phyloP scores from a whole-genome alignment of 192 early-diverging fungal genomes.

The Coemansia asiatica region DNA sequence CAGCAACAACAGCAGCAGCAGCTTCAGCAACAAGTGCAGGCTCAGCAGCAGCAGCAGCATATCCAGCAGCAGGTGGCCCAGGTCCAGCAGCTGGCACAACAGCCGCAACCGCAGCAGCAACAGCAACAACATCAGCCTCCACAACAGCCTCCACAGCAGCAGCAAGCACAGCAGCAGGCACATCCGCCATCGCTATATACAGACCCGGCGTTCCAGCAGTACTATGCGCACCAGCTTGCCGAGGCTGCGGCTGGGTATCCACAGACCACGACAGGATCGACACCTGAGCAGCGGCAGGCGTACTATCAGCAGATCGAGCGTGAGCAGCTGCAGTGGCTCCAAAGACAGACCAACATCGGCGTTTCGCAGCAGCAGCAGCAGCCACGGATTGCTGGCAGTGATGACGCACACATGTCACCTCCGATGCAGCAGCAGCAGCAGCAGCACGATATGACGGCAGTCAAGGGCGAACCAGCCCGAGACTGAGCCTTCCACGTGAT shows the following conservation, averaged over 20 bases:
- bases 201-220: slow-evolving; percentile 45
- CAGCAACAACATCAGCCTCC: slow-evolving; percentile 4
- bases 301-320: slow-evolving; percentile 57
- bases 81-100: background rate
- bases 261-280: slow-evolving; percentile 23
- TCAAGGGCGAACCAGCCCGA: slow-evolving; percentile 13
- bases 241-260: slow-evolving; percentile 40
- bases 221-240: slow-evolving; percentile 50
- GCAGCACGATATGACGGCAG: slow-evolving; percentile 2
- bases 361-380: slow-evolving; percentile 10
- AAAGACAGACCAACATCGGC: slow-evolving; percentile 43
- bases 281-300: slow-evolving; percentile 42
- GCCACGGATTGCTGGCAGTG: slow-evolving; percentile 1
- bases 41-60: slow-evolving; percentile 14
- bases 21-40: background rate
- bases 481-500: background rate
- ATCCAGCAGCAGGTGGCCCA: background rate
- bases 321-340: slow-evolving; percentile 52
- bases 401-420: slow-evolving; percentile 18
- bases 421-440: slow-evolving; percentile 29
- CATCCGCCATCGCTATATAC: slow-evolving; percentile 21
- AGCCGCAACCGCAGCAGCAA: slow-evolving; percentile 11
- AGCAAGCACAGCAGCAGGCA: slow-evolving; percentile 13
- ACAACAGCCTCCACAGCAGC: slow-evolving; percentile 9
- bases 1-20: slow-evolving; percentile 11